Percentiles rank a stretch among this genome's conserved stretches.
Conservation (phyloP, 2,329 filamentous ascomycete species). For the Fusarium napiforme region DNA sequence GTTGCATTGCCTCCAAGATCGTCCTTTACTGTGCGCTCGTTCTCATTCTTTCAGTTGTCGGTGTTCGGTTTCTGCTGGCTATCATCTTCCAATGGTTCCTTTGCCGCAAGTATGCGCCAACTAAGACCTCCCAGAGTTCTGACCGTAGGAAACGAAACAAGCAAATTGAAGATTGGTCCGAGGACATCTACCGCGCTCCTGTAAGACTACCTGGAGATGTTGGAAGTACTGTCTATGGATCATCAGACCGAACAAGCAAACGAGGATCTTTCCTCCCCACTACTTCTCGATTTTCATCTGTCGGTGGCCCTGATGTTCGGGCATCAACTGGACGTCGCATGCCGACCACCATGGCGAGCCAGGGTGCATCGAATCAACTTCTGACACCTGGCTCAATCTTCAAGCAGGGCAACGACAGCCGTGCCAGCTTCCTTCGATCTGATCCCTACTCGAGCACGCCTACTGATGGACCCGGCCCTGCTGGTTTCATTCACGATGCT, state of each 20-base stretch:
- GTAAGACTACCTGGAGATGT: slow-evolving; percentile 82
- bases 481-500: slow-evolving; percentile 95
- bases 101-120: slow-evolving; percentile 83
- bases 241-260: slow-evolving; percentile 77
- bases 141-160: slow-evolving; percentile 86
- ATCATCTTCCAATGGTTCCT: slow-evolving; percentile 97
- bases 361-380: slow-evolving; percentile 78
- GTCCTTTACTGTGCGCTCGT: slow-evolving; percentile 93
- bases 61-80: slow-evolving; percentile 87
- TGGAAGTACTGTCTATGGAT: slow-evolving; percentile 70
- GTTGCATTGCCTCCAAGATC: slow-evolving; percentile 96
- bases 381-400: slow-evolving; percentile 79
- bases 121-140: slow-evolving; percentile 84
- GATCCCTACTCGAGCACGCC: slow-evolving; percentile 66
- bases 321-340: slow-evolving; percentile 58
- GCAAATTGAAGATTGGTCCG: slow-evolving; percentile 97
- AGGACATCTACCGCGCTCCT: slow-evolving; percentile 95
- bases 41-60: slow-evolving; percentile 91
- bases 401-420: slow-evolving; percentile 70
- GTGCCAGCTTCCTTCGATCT: slow-evolving; percentile 71
- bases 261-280: slow-evolving; percentile 90
- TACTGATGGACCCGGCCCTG: slow-evolving; percentile 79
- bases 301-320: slow-evolving; percentile 78
- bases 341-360: slow-evolving; percentile 96
- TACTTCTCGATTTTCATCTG: slow-evolving; percentile 93